Base-by-base conservation (phyloP, 441 rosid species). In the Pelargonium cotyledonis region DNA sequence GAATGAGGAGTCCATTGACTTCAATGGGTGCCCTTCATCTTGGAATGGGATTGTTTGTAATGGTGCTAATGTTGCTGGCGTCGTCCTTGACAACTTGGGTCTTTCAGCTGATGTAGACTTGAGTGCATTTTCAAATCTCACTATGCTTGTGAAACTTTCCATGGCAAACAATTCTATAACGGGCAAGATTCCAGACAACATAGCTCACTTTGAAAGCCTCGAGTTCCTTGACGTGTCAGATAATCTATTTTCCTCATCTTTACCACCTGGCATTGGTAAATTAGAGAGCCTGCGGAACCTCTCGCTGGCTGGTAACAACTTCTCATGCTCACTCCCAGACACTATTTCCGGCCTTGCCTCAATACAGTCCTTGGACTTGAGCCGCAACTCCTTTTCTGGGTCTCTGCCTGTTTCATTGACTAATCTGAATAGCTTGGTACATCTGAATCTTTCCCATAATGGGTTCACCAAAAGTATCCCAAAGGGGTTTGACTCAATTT, bases 21-120 rank as follows among this genome's bases (percentile, higher is more conserved):
- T 89, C 72, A 80, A 91, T 74, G 99, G 99, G 38, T 95, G 99
- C 66, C 99, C 99, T 76, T 78, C 96, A 71, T 87, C 96, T 0
- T 95, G 99, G 99, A 91, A 95, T 79, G 99, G 99, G 12, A 84
- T 95, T 11, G 86, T 95, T 43, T 95, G 99, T 73, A 95, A 89
- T 70, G 92, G 90, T n/a, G 97, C 85, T 44, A 88, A 87, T 81
- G 92, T 95, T 55, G 99, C 99, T 65, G 97, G 86, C 64, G 87
- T 95, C 73, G 84, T 91, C 72, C 88, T 95, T 29, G 89, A 89
- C 65, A 89, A 88, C 73, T 73, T 95, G 74, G 88, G 87, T 46
- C 84, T 95, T 18, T 80, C 97, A 18, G 92, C 94, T 71, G 89
- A 85, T 71, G 92, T 67, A 23, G 97, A 91, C 77, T 76, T 95